Evolutionary conservation across 108 stramenopile species (phyloP), one percentile per base, ranked within the genome.

Genomic region (Fistulifera pelliculosa): DNA sequence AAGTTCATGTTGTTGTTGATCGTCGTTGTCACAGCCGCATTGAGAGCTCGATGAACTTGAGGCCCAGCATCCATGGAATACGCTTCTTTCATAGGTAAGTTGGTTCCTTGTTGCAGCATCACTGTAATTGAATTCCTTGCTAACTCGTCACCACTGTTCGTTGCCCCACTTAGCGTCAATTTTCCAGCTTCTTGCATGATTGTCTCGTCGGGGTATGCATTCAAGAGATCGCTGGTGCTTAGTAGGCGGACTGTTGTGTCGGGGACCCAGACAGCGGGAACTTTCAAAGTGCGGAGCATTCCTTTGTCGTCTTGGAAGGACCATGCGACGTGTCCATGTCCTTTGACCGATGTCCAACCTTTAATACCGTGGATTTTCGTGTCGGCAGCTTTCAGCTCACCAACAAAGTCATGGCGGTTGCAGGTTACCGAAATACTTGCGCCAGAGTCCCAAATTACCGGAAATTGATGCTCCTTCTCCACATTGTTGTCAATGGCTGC

Each of bases 361-460:
- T 28, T 18, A n/a, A 49, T 21, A 11, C 58, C 58, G 16, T n/a
- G 11, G 18, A 49, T 12, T 11, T 12, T 10, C 11, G 6, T 22
- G 7, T 11, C 10, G 18, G 4, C 5, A 8, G 16, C 19, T n/a
- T 41, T 16, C 13, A 18, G 26, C 13, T 41, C 2, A 18, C 45
- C 57, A 54, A 64, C 58, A 60, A 70, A 70, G 45, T 70, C 69
- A 5, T 2, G 10, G n/a, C 38, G 16, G 22, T 18, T 1, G 10
- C 3, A 10, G 11, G 63, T 44, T 16, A 70, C 52, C 16, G 58
- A 58, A 21, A 54, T 17, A 16, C 56, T 58, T 16, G 69, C 69
- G 17, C 69, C 69, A 16, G 69, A 45, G 35, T 70, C 69, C 54
- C 66, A 64, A 35, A 70, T 64, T 14, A 70, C 52, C 22, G 10